Evolutionary conservation across 2,329 filamentous ascomycete species (phyloP), one percentile per base, ranked within the genome.

Genomic region (Raffaelea arxii): DNA sequence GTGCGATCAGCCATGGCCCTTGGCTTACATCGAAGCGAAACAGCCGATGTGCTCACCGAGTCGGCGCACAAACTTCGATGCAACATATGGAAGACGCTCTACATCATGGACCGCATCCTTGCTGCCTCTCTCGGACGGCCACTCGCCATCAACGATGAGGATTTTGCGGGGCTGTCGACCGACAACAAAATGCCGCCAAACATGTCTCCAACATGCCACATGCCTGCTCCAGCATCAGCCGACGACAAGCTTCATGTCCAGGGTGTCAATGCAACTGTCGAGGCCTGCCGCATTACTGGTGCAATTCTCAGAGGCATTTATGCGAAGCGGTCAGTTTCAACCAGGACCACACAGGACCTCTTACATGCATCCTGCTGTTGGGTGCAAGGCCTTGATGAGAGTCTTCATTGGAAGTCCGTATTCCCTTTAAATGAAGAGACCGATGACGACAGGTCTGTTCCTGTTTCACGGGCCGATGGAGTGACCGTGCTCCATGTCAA

Each of bases 41-140:
- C 74, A 3, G 71, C 77, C 62, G 60, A 67, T 12, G 68, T 78
- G 16, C 80, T 79, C 55, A 61, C 60, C 7, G 55, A 25, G 11
- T 38, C 35, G 2, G 41, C 41, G 18, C 43, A 43, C 2, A 36
- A 18, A 9, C 59, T 71, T 9, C 67, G 78, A 27, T 70, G 72
- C 24, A 82, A 77, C 42, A 59, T 84, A 3, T 84, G 79, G 80
- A 72, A 74, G 47, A 80, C 77, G 11, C 60, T 85, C 1, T 83
- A 81, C 49, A 66, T 84, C 14, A 67, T 84, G 7, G 81, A 85
- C 55, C 70, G 76, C 16, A 78, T 84, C 44, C 65, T 84, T 2
- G 74, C 80, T 2, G 74, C 77, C 22, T 78, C 77, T 2, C 63
- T 85, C 2, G 81, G 81, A 5, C 71, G 78, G 10, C 80, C 80